Conservation (phyloP, 1,284 basidiomycete genomes). For the Takashimella tepidaria region DNA sequence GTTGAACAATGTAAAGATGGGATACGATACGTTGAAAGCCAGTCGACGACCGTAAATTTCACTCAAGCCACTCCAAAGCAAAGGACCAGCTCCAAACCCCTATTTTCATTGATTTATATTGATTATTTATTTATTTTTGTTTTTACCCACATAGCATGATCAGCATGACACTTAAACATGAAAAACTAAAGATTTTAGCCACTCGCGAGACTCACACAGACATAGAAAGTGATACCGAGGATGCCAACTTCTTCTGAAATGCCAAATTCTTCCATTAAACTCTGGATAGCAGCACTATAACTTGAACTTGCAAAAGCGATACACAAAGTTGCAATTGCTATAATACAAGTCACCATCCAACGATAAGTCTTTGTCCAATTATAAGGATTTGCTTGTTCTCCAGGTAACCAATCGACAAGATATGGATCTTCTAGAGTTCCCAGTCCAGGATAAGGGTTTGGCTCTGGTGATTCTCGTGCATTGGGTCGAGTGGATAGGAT, state of each 20-base stretch:
- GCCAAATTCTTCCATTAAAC: constrained; percentile 52
- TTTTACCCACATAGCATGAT: too few relatives aligned
- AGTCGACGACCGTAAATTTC: constrained; percentile 58
- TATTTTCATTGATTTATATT: too few relatives aligned
- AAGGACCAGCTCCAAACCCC: constrained; percentile 53
- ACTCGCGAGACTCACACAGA: constrained; percentile 28
- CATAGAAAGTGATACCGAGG: constrained; percentile 52
- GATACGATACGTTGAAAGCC: constrained; percentile 53
- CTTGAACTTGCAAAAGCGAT: constrained; percentile 58
- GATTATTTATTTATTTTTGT: too few relatives aligned
- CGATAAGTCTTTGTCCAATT: constrained; percentile 57
- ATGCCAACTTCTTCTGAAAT: constrained; percentile 55
- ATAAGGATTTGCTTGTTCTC: constrained; percentile 60
- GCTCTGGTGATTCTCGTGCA: neutral
- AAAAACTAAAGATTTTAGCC: too few relatives aligned
- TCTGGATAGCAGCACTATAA: constrained; percentile 56
- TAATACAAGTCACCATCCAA: constrained; percentile 27
- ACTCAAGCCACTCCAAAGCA: constrained; percentile 61
- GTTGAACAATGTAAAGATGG: constrained; percentile 59
- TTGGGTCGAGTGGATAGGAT: constrained; percentile 6
- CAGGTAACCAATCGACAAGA: constrained; percentile 49
- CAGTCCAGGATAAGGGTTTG: constrained; percentile 20
- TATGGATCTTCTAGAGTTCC: constrained; percentile 29
- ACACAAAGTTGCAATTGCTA: constrained; percentile 55
- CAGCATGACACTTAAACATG: too few relatives aligned